Evolutionary conservation across 768 basidiomycete genomes (phyloP), one percentile per base, ranked within the genome.

Genomic region (Lactifluus rugatus): DNA sequence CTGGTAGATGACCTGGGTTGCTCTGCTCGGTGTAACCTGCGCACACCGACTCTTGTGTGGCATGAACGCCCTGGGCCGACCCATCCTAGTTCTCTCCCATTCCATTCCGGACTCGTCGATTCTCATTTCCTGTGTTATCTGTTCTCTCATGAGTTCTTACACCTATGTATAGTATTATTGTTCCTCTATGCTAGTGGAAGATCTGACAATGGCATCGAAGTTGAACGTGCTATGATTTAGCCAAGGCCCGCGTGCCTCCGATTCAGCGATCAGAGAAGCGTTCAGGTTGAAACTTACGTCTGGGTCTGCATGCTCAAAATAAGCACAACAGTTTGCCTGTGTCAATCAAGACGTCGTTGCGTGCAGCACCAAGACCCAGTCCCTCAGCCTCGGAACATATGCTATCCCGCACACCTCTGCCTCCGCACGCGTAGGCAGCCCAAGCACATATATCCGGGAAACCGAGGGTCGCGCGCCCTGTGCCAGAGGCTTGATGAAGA

Each of bases 291-390:
- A 25, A 39, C 31, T 2, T 42, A 45, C 7, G 17, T 17, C 50
- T 36, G 11, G 90, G 87, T 62, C 83, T 87, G 25, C 89, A 76
- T n/a, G 84, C 85, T 89, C 91, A 93, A 70, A 93, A 90, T 62
- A 93, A 61, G 70, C 93, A n/a, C n/a, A n/a, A n/a, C n/a, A 93
- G 66, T 89, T 93, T 67, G 83, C 87, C 34, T 72, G 71, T 51
- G 82, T 76, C 23, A 78, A 65, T 65, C 67, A 69, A 63, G 75
- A 74, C 3, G 67, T 70, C 3, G 71, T 71, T 8, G 78, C 78
- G 17, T 84, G 74, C 5, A 85, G 79, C 57, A 81, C 80, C n/a
- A 93, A 73, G 54, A 73, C 66, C 90, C 90, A 93, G 44, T 77
- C 73, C 1, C 81, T 82, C 19, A 73, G 75, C 64, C 89, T 76